Percentiles rank a stretch among this genome's conserved stretches.
Evolutionary conservation across 2,329 filamentous ascomycete species (phyloP).

Genomic region (Hansfordia pulvinata): DNA sequence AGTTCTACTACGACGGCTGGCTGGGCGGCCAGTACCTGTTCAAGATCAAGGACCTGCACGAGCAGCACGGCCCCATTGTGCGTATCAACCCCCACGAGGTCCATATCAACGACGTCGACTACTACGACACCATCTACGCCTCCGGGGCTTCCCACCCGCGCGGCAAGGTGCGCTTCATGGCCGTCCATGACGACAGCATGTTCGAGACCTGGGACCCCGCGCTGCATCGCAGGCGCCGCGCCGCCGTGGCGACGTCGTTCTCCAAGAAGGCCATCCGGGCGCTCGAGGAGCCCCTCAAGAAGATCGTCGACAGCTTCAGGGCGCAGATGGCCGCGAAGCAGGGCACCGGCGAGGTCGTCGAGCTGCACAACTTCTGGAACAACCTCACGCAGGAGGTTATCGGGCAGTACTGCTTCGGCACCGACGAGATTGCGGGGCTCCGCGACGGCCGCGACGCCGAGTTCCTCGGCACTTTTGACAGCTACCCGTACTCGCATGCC

Average conservation of each 20-base stretch:
- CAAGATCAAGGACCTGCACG: slow-evolving; percentile 21
- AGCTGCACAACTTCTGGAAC: slow-evolving; percentile 1
- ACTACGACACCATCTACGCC: slow-evolving; percentile 21
- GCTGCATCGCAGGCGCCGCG: neutral
- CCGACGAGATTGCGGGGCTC: slow-evolving; percentile 1
- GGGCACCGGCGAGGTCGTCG: neutral
- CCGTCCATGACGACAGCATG: slow-evolving; percentile 24
- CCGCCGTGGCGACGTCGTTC: slow-evolving; percentile 1
- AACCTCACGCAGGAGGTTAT: slow-evolving; percentile 3
- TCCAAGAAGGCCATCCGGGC: slow-evolving; percentile 3
- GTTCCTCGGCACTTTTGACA: slow-evolving; percentile 1
- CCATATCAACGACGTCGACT: slow-evolving; percentile 19
- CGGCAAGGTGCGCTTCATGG: too few relatives aligned
- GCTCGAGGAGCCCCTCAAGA: slow-evolving; percentile 2
- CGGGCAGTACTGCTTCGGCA: slow-evolving; percentile 2
- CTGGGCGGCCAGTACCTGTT: slow-evolving; percentile 19
- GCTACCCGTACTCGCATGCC: neutral
- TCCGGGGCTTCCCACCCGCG: slow-evolving; percentile 8
- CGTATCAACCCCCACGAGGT: slow-evolving; percentile 22
- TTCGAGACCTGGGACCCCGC: neutral
- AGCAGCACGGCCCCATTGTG: slow-evolving; percentile 23
- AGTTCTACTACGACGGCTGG: slow-evolving; percentile 23
- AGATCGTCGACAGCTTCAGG: neutral
- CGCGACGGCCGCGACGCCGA: neutral
- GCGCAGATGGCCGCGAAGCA: neutral